Evolutionary conservation across 2,329 filamentous ascomycete species (phyloP).

Genomic region (Onygenales sp.): DNA sequence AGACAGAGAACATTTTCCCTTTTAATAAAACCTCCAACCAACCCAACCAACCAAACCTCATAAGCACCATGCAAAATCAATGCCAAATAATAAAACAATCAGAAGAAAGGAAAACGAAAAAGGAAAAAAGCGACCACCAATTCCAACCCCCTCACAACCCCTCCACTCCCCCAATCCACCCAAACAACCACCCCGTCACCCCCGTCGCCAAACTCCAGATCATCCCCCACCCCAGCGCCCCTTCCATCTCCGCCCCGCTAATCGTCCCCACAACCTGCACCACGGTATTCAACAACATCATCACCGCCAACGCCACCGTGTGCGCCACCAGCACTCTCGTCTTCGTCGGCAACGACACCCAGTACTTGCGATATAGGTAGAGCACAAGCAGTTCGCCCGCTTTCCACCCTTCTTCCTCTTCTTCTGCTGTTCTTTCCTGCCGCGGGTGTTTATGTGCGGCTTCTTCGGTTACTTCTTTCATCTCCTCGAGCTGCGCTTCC

Average conservation of each 20-base stretch:
- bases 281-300: slow-evolving; percentile 46
- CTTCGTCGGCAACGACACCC: slow-evolving; percentile 53
- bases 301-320: slow-evolving; percentile 42
- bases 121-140: neutral
- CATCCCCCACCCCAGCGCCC: slow-evolving; percentile 62
- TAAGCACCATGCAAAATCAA: neutral
- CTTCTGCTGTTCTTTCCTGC: slow-evolving; percentile 1
- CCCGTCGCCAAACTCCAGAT: slow-evolving; percentile 57
- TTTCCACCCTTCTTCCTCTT: slow-evolving; percentile 38
- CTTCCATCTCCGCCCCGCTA: slow-evolving; percentile 57
- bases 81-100: neutral
- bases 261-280: slow-evolving; percentile 59
- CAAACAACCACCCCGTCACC: slow-evolving; percentile 22
- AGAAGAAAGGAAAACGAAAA: neutral
- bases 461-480: slow-evolving; percentile 11
- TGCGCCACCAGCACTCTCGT: slow-evolving; percentile 56
- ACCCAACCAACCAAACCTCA: neutral
- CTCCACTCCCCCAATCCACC: slow-evolving; percentile 21
- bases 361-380: slow-evolving; percentile 50
- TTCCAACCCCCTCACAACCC: neutral
- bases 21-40: neutral
- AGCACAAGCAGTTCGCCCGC: slow-evolving; percentile 60
- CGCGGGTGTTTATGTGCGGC: neutral
- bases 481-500: slow-evolving; percentile 20
- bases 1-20: too few species aligned